These are phyloP conservation scores for Dactylellina haptotyla DNA, from an alignment of 2,329 filamentous ascomycete species.

Conservation along the genomic window DNA sequence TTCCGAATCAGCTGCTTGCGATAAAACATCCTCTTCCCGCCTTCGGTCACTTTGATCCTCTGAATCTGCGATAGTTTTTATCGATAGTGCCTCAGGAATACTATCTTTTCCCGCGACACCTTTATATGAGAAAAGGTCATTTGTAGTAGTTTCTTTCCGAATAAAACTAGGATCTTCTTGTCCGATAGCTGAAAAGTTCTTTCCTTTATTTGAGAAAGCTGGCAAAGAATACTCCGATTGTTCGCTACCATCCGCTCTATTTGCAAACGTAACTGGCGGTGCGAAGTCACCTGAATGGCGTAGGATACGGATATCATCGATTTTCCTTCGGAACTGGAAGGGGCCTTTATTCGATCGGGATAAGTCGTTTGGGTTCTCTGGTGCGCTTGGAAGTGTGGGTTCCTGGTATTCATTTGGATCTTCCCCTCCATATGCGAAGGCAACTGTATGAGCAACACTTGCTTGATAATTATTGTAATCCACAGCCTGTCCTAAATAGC, in stretches of 20 bases:
- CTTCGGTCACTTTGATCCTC: neutral
- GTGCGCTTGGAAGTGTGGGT: too few relatives aligned
- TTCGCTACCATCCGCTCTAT: too few relatives aligned
- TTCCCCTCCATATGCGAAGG: too few relatives aligned
- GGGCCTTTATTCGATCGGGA: too few relatives aligned
- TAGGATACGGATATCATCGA: too few relatives aligned
- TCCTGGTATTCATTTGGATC: too few relatives aligned
- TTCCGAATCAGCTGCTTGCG: neutral
- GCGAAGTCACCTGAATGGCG: too few relatives aligned
- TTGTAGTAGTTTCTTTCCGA: neutral
- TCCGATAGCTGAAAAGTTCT: neutral
- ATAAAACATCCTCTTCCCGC: neutral
- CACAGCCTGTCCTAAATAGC: neutral
- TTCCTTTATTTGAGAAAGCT: neutral
- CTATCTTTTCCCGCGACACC: neutral
- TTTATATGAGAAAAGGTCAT: slow-evolving; percentile 6
- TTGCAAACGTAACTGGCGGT: too few relatives aligned
- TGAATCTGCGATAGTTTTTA: slow-evolving; percentile 1
- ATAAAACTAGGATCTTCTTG: neutral
- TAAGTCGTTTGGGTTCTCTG: too few relatives aligned
- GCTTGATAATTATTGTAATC: slow-evolving; percentile 1
- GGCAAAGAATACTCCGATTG: neutral
- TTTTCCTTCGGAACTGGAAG: too few relatives aligned
- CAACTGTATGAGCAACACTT: too few relatives aligned
- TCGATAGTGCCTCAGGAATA: neutral